Percentiles rank a stretch among this genome's conserved stretches.
phyloP scores from a whole-genome alignment of 805 yeast genomes.

The Candida railenensis region DNA sequence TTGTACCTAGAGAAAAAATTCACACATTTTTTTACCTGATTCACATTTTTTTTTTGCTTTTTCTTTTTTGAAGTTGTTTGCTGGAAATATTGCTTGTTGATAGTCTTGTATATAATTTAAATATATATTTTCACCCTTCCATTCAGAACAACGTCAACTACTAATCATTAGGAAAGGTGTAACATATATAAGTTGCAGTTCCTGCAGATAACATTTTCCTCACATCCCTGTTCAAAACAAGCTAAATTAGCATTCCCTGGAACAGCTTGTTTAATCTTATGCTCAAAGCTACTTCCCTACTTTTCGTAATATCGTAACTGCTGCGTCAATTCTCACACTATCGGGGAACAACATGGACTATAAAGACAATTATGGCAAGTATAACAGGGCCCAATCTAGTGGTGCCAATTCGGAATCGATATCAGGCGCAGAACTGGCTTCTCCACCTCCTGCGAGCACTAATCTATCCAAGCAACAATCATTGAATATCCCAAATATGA shows the following conservation, averaged over 20 bases:
- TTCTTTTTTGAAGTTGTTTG: background rate
- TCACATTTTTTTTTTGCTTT: background rate
- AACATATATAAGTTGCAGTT: too few species aligned
- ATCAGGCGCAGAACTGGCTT: conserved; percentile 12
- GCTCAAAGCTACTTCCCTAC: too few species aligned
- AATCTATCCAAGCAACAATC: conserved; percentile 10
- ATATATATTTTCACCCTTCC: background rate
- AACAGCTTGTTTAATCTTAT: too few species aligned
- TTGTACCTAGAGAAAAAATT: too few species aligned
- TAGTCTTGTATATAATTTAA: background rate
- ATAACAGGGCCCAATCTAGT: conserved; percentile 9
- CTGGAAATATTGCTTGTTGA: background rate
- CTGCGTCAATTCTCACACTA: conserved; percentile 4
- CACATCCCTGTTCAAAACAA: too few species aligned
- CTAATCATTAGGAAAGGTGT: too few species aligned
- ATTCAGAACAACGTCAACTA: too few species aligned
- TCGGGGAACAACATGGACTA: conserved; percentile 15
- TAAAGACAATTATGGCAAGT: conserved; percentile 15
- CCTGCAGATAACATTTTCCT: too few species aligned
- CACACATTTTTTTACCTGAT: too few species aligned
- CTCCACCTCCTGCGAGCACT: conserved; percentile 12
- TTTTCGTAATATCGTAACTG: too few species aligned
- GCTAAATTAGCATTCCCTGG: too few species aligned
- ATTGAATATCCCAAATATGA: conserved; percentile 28
- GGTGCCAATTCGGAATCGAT: conserved; percentile 12